Percentiles rank a stretch among this genome's conserved stretches.
These are phyloP conservation scores for Trypanosoma cruzi DNA, from an alignment of 208 protist species.

Conservation along the genomic window DNA sequence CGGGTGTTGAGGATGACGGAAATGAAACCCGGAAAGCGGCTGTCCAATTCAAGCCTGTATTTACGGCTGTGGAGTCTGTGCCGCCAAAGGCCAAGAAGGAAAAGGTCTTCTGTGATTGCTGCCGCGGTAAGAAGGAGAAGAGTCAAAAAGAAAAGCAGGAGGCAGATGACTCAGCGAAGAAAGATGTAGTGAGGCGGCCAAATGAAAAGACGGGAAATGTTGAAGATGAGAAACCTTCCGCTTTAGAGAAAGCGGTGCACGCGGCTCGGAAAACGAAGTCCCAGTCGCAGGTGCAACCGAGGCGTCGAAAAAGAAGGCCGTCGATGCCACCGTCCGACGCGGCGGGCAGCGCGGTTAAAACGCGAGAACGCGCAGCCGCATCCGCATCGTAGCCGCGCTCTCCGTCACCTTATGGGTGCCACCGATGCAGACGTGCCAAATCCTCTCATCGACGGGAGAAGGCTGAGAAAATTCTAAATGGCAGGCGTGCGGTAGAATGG, in stretches of 20 bases:
- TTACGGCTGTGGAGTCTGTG: neutral
- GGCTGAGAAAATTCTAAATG: neutral
- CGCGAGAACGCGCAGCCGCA: too few species aligned
- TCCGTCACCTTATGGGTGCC: neutral
- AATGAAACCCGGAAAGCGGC: neutral
- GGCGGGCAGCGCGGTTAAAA: neutral
- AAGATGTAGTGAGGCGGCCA: constrained; percentile 2
- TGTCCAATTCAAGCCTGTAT: neutral
- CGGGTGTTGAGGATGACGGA: neutral
- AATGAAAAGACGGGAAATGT: constrained; percentile 10
- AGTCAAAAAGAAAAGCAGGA: constrained; percentile 11
- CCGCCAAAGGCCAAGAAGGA: neutral
- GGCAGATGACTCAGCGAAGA: constrained; percentile 16
- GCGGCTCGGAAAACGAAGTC: neutral
- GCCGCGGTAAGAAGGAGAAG: neutral
- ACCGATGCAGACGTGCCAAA: too few species aligned
- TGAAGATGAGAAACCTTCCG: neutral
- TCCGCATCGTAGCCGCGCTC: neutral
- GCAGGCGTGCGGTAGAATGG: neutral
- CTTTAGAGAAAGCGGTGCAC: neutral
- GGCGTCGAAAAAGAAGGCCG: neutral
- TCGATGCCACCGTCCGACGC: neutral
- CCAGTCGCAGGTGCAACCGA: neutral
- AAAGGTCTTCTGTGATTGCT: neutral
- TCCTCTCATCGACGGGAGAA: neutral